Base-by-base conservation (phyloP, 2,329 filamentous ascomycete species). In the Gyromitra esculenta region DNA sequence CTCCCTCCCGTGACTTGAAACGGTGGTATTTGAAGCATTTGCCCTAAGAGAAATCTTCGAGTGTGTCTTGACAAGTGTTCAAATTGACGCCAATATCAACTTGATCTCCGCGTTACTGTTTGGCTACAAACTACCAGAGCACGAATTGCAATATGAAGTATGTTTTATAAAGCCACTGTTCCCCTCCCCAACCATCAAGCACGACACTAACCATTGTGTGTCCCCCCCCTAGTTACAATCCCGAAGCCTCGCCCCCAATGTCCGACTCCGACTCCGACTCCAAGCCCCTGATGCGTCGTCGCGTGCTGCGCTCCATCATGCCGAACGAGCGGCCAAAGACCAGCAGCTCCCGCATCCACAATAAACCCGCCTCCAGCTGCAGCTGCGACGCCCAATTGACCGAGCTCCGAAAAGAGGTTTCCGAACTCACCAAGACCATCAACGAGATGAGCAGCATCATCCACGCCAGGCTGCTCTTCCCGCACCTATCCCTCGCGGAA, bases 381-480 rank as follows among this genome's bases (percentile, higher is more conserved):
- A 13, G 21, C 25, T 73, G 70, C 21, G 64, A 48, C 1, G 3
- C 43, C 7, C 50, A 75, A n/a, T 11, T 77, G 7, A 48, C 59
- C 31, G 66, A 75, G 41, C 65, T 75, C 18, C 75, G 75, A 13
- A 50, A 41, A 21, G 71, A 77, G 31, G 66, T 65, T 57, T 11
- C 43, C 1, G 52, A 77, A 21, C 75, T 69, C 50, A 77, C 59
- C 35, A 48, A 50, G 21, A 65, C 71, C 15, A 59, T 70, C 64
- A 75, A 64, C 35, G 71, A 69, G 64, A 59, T 77, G 70, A 65
- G 56, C 25, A 62, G 52, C n/a, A 62, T 77, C 31, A 43, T 76
- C 25, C 48, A 60, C 15, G 68, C 73, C 9, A 65, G 52, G 11
- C 68, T 76, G 1, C 60, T 77, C 9, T 73, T 66, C 71, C 71